A percentile compares a stretch with the other conserved stretches of the same genome.
Conservation (phyloP, 179 eudicot genomes). For the Silene noctiflora region DNA sequence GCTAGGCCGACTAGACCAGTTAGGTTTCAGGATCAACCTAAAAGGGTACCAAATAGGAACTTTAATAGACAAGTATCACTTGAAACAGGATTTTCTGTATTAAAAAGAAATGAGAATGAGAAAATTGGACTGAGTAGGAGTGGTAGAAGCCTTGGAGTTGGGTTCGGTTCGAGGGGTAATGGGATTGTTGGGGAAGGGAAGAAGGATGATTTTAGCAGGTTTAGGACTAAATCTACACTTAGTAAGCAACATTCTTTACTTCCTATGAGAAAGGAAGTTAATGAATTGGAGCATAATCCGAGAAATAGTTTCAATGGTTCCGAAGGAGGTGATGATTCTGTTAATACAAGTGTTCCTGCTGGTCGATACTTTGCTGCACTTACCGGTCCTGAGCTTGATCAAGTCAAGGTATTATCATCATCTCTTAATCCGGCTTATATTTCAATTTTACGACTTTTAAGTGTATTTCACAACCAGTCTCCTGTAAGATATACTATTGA, state of each 20-base stretch:
- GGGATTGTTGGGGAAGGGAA: conserved; percentile 31
- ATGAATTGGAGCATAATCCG: conserved; percentile 25
- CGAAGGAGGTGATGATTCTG: conserved; percentile 43
- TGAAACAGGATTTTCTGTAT: conserved; percentile 85
- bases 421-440: too few species aligned
- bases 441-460: too few species aligned
- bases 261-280: conserved; percentile 49
- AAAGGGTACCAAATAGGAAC: conserved; percentile 33
- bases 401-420: too few species aligned
- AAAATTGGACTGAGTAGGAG: conserved; percentile 50
- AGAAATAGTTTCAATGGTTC: conserved; percentile 19
- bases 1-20: conserved; percentile 26
- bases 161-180: conserved; percentile 43
- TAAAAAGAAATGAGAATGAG: conserved; percentile 46
- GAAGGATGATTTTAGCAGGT: conserved; percentile 65
- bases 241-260: conserved; percentile 58
- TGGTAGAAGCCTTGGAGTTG: conserved; percentile 80
- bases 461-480: too few species aligned
- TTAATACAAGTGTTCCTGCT: conserved; percentile 72
- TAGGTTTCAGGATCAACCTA: conserved; percentile 43
- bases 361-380: conserved; percentile 98
- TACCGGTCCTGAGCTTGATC: conserved; percentile 86
- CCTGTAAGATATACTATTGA: too few species aligned
- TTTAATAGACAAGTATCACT: conserved; percentile 78
- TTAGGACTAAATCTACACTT: conserved; percentile 73